Percentiles rank a stretch among this genome's conserved stretches.
Conservation (phyloP, 208 protist genomes). For the Crithidia bombi region DNA sequence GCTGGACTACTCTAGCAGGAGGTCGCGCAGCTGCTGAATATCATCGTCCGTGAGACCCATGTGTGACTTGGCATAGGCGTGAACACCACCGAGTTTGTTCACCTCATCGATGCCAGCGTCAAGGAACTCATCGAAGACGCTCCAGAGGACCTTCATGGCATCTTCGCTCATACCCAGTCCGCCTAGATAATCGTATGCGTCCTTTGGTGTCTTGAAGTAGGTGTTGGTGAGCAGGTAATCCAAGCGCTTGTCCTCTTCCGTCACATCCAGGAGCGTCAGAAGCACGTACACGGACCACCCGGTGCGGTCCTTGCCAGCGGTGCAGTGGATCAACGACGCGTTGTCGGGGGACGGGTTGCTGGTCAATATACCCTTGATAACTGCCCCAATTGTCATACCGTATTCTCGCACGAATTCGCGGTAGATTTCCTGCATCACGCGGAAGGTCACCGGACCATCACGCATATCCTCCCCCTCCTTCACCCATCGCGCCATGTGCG, state of each 20-base stretch:
- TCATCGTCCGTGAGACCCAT: conserved; percentile 16
- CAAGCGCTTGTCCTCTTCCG: conserved; percentile 27
- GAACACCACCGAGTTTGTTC: conserved; percentile 14
- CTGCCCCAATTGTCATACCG: conserved; percentile 19
- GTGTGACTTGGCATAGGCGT: conserved; percentile 16
- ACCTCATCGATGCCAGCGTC: conserved; percentile 14
- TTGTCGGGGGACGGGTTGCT: conserved; percentile 25
- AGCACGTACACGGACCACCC: conserved; percentile 38
- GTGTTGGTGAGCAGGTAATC: conserved; percentile 51
- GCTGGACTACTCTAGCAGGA: background rate
- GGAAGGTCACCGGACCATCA: conserved; percentile 7
- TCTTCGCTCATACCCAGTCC: conserved; percentile 8
- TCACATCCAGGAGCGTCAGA: conserved; percentile 36
- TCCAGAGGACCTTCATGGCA: conserved; percentile 17
- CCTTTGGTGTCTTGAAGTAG: conserved; percentile 29
- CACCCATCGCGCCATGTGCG: conserved; percentile 17
- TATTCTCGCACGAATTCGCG: conserved; percentile 17
- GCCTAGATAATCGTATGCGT: conserved; percentile 25
- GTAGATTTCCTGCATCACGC: conserved; percentile 36
- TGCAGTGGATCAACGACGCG: conserved; percentile 50
- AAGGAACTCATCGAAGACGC: conserved; percentile 11
- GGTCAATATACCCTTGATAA: conserved; percentile 36
- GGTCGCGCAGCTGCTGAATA: conserved; percentile 9
- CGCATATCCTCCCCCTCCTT: conserved; percentile 27
- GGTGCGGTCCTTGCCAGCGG: conserved; percentile 55